phyloP scores from a whole-genome alignment of 805 yeast species.

The Yamadazyma sp. region DNA sequence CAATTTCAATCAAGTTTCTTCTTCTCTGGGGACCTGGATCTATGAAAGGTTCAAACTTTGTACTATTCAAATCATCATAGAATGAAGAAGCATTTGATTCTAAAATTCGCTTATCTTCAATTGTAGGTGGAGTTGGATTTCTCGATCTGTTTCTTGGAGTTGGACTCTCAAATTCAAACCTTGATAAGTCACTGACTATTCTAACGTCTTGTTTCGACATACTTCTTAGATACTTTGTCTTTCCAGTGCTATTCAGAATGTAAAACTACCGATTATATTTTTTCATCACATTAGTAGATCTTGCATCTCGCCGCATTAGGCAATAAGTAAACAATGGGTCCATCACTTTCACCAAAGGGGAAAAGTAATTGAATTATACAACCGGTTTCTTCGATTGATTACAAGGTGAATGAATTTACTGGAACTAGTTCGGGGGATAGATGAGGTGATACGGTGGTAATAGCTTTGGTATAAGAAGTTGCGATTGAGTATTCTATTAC shows the following conservation, averaged over 20 bases:
- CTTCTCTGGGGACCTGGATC: conserved; percentile 14
- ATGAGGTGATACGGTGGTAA: too few species aligned
- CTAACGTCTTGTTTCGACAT: conserved; percentile 20
- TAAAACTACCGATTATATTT: too few species aligned
- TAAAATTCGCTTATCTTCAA: conserved; percentile 1
- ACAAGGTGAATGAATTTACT: too few species aligned
- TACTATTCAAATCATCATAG: conserved; percentile 1
- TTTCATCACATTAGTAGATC: too few species aligned
- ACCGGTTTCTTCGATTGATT: too few species aligned
- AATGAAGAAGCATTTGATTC: conserved; percentile 7
- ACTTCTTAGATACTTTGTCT: too few species aligned
- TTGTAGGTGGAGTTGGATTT: conserved; percentile 29
- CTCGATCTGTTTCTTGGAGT: conserved; percentile 27
- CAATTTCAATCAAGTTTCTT: conserved; percentile 13
- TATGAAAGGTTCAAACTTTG: neutral
- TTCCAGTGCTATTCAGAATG: too few species aligned
- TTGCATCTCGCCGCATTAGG: conserved; percentile 4
- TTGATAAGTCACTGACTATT: conserved; percentile 29
- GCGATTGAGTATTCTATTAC: too few species aligned
- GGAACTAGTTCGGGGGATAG: too few species aligned
- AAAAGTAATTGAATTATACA: conserved; percentile 1
- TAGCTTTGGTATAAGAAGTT: too few species aligned
- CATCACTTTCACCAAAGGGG: neutral
- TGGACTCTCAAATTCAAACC: conserved; percentile 27
- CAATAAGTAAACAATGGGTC: conserved; percentile 5